Evolutionary conservation across 768 basidiomycete species (phyloP).

Genomic region (Phlebiopsis gigantea): DNA sequence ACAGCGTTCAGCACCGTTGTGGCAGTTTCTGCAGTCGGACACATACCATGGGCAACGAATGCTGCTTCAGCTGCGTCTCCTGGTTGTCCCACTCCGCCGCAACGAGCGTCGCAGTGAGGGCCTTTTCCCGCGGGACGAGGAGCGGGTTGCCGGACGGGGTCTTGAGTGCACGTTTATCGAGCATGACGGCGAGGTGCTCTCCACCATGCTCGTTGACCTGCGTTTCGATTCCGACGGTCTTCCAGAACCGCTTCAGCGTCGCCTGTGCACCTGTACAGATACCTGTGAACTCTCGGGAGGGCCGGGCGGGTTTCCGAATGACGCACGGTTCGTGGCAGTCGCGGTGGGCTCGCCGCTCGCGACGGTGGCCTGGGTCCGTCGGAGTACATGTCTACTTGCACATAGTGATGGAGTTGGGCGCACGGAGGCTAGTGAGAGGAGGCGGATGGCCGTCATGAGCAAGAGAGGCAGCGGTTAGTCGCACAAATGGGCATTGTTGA

Average conservation of each 20-base stretch:
- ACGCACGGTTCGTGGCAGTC: slow-evolving; percentile 14
- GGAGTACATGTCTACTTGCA: not conserved
- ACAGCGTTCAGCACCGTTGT: not conserved
- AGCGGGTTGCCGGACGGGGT: slow-evolving; percentile 82
- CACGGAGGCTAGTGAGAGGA: not conserved
- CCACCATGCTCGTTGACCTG: not conserved
- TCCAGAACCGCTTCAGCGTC: slow-evolving; percentile 91
- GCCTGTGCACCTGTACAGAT: slow-evolving; percentile 68
- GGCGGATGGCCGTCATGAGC: not conserved
- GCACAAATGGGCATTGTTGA: no score
- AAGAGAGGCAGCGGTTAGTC: not conserved
- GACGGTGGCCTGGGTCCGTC: slow-evolving; percentile 7
- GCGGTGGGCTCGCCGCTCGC: slow-evolving; percentile 9
- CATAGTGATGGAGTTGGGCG: not conserved
- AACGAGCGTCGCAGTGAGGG: slow-evolving; percentile 75
- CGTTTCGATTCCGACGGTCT: slow-evolving; percentile 61
- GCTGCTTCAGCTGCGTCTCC: slow-evolving; percentile 76
- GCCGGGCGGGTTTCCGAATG: not conserved
- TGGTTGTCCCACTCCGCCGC: slow-evolving; percentile 98
- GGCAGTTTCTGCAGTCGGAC: no score
- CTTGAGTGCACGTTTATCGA: slow-evolving; percentile 82
- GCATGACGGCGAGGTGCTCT: slow-evolving; percentile 50
- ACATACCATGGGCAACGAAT: slow-evolving; percentile 85
- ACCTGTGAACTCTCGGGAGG: slow-evolving; percentile 1
- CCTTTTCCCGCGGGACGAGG: slow-evolving; percentile 62